A percentile compares a stretch with the other conserved stretches of the same genome.
These are phyloP conservation scores for Fusarium sp. DNA, from an alignment of 2,329 filamentous ascomycete species.

Conservation along the genomic window DNA sequence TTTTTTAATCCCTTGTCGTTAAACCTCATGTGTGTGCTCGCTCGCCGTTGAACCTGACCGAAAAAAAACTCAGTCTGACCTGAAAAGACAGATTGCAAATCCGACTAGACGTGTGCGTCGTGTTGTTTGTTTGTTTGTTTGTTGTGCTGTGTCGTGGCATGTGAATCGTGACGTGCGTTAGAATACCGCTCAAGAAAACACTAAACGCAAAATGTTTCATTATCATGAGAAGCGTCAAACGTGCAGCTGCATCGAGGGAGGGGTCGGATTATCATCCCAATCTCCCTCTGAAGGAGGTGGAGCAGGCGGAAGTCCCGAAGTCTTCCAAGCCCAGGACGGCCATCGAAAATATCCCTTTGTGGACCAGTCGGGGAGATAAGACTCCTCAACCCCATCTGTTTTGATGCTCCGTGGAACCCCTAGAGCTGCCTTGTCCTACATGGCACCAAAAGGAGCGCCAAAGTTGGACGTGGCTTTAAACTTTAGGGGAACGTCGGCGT, in stretches of 20 bases:
- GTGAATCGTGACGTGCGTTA: conserved; percentile 24
- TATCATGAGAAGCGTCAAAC: conserved; percentile 15
- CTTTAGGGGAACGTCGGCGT: conserved; percentile 60
- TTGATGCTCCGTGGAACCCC: background rate
- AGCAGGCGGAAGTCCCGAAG: background rate
- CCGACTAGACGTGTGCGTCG: conserved; percentile 25
- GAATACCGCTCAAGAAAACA: conserved; percentile 11
- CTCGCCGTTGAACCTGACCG: conserved; percentile 21
- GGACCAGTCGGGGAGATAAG: conserved; percentile 10
- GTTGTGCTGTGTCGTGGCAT: background rate
- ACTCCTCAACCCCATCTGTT: background rate
- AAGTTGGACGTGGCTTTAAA: conserved; percentile 61
- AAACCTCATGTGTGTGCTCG: conserved; percentile 33
- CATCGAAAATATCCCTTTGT: background rate
- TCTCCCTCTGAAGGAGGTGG: conserved; percentile 15
- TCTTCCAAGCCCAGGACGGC: conserved; percentile 6
- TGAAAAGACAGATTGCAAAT: conserved; percentile 33
- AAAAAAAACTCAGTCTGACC: conserved; percentile 19
- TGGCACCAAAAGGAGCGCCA: conserved; percentile 58
- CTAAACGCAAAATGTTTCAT: conserved; percentile 29
- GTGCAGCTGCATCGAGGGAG: background rate
- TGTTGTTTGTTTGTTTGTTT: background rate
- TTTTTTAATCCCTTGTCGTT: conserved; percentile 19
- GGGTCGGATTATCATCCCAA: background rate
- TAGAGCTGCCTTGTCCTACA: conserved; percentile 37